Percentiles rank a stretch among this genome's conserved stretches.
These are phyloP conservation scores for Candida stauntonica DNA, from an alignment of 805 yeast species.

Conservation along the genomic window DNA sequence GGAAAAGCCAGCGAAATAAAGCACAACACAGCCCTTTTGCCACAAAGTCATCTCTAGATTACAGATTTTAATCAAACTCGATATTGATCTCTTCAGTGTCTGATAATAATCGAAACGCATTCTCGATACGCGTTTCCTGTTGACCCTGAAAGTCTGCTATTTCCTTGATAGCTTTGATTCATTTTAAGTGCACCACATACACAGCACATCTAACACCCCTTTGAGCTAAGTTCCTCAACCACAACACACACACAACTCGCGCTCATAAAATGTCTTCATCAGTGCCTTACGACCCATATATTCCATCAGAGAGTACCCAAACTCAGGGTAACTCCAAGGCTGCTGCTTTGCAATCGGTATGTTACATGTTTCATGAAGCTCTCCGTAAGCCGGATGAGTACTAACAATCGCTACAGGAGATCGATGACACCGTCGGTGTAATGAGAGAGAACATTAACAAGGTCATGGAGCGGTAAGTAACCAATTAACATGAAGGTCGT, in stretches of 20 bases:
- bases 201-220: neutral
- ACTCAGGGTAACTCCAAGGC: constrained; percentile 33
- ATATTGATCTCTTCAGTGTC: too few species aligned
- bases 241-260: constrained; percentile 4
- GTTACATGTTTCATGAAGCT: constrained; percentile 26
- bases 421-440: constrained; percentile 93
- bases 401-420: constrained; percentile 50
- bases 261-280: constrained; percentile 58
- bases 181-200: too few species aligned
- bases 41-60: constrained; percentile 6
- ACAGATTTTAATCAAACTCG: too few species aligned
- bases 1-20: constrained; percentile 4
- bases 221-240: neutral
- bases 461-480: constrained; percentile 66
- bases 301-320: constrained; percentile 48
- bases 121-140: too few species aligned
- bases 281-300: constrained; percentile 82
- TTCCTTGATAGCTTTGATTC: too few species aligned
- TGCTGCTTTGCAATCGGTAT: constrained; percentile 78
- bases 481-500: too few species aligned
- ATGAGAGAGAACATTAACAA: constrained; percentile 97
- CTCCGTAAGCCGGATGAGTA: neutral
- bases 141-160: too few species aligned
- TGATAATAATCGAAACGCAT: too few species aligned
- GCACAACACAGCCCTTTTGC: constrained; percentile 12